Conservation (phyloP, 495 filamentous ascomycete species). For the Cladorrhinum samala region DNA sequence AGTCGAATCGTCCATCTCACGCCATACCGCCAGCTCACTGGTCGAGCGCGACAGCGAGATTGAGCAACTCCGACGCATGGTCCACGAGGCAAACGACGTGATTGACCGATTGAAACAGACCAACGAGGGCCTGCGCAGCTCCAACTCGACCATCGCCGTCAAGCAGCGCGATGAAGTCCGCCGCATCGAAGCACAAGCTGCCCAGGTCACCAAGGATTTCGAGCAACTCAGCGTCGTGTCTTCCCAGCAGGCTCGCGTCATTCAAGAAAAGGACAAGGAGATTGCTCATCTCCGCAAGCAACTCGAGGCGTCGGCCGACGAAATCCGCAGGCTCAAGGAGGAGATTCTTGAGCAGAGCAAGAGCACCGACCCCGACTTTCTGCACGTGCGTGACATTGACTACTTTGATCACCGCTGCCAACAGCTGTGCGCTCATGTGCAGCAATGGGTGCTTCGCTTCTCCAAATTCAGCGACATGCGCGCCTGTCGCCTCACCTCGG, state of each 20-base stretch:
- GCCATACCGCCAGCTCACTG: slow-evolving; percentile 40
- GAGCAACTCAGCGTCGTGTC: slow-evolving; percentile 53
- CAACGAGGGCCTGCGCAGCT: slow-evolving; percentile 71
- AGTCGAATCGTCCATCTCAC: slow-evolving; percentile 49
- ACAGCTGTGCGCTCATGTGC: slow-evolving; percentile 85
- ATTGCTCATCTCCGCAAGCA: slow-evolving; percentile 69
- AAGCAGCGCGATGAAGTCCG: slow-evolving; percentile 59
- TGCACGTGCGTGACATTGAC: slow-evolving; percentile 78
- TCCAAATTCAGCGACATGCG: slow-evolving; percentile 90
- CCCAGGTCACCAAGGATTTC: slow-evolving; percentile 54
- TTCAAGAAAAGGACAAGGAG: slow-evolving; percentile 77
- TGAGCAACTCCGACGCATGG: slow-evolving; percentile 65
- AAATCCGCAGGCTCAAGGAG: slow-evolving; percentile 74
- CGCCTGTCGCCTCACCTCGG: slow-evolving; percentile 70
- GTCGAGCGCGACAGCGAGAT: slow-evolving; percentile 74
- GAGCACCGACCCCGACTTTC: slow-evolving; percentile 63
- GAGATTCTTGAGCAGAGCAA: slow-evolving; percentile 55
- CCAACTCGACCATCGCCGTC: slow-evolving; percentile 66
- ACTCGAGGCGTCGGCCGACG: slow-evolving; percentile 67
- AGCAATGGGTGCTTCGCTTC: slow-evolving; percentile 94
- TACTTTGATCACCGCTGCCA: slow-evolving; percentile 95
- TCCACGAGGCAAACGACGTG: slow-evolving; percentile 74
- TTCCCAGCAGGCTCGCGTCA: slow-evolving; percentile 51
- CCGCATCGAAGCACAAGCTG: slow-evolving; percentile 49
- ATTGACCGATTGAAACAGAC: slow-evolving; percentile 68